These are phyloP conservation scores for Boletus bicolor DNA, from an alignment of 768 basidiomycete species.

Conservation along the genomic window DNA sequence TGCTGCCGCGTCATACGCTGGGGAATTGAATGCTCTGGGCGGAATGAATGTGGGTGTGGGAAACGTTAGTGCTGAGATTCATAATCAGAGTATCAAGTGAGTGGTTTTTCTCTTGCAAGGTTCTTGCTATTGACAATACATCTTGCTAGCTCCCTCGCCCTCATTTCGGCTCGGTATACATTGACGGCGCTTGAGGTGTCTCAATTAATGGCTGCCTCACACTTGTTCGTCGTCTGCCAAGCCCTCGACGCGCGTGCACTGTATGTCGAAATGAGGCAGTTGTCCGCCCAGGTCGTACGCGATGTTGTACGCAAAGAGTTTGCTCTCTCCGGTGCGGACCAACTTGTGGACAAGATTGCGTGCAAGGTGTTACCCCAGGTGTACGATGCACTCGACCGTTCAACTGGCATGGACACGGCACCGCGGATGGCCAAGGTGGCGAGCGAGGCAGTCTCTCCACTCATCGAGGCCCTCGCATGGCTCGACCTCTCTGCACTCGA, in stretches of 20 bases:
- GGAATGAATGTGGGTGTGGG: constrained; percentile 77
- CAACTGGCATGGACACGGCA: constrained; percentile 67
- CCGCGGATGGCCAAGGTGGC: constrained; percentile 73
- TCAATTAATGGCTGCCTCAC: constrained; percentile 68
- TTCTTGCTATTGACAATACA: neutral
- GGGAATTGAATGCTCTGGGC: constrained; percentile 76
- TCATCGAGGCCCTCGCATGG: constrained; percentile 48
- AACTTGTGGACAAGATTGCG: constrained; percentile 14
- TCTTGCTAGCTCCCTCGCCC: constrained; percentile 65
- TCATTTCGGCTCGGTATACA: constrained; percentile 81
- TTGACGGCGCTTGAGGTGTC: constrained; percentile 76
- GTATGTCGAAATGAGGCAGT: constrained; percentile 57
- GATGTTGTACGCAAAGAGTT: constrained; percentile 16
- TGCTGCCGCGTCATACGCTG: constrained; percentile 74
- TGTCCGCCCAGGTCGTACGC: constrained; percentile 21
- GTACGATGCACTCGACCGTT: constrained; percentile 54
- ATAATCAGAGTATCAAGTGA: constrained; percentile 89
- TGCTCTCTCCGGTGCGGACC: constrained; percentile 5
- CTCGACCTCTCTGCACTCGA: constrained; percentile 17
- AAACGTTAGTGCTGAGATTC: constrained; percentile 87
- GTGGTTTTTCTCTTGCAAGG: constrained; percentile 23
- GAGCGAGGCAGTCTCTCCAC: constrained; percentile 52
- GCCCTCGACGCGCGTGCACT: constrained; percentile 82
- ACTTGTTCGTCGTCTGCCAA: constrained; percentile 75
- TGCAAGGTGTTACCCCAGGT: constrained; percentile 40